Conservation (phyloP, 2,329 filamentous ascomycete species). For the Byssochlamys sp. region DNA sequence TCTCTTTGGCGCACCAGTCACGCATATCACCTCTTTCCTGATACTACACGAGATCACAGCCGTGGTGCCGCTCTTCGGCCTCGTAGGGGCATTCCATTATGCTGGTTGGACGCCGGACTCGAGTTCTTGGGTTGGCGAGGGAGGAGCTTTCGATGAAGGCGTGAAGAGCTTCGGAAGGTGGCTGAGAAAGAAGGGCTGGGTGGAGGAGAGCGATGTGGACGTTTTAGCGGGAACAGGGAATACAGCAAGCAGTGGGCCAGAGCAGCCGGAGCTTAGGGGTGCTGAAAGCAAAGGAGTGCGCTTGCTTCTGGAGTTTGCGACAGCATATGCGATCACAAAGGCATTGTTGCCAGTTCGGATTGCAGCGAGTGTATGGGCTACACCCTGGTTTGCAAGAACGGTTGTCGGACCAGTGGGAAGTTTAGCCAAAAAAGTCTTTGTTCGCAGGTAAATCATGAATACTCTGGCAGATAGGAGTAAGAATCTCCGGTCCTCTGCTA, state of each 20-base stretch:
- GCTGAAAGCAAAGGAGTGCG: slow-evolving; percentile 39
- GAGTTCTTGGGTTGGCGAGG: slow-evolving; percentile 19
- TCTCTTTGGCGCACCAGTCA: slow-evolving; percentile 66
- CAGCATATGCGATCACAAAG: slow-evolving; percentile 87
- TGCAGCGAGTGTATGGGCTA: slow-evolving; percentile 70
- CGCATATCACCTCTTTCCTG: slow-evolving; percentile 76
- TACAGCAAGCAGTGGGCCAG: slow-evolving; percentile 17
- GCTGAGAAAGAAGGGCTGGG: slow-evolving; percentile 71
- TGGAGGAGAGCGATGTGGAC: slow-evolving; percentile 39
- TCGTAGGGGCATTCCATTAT: slow-evolving; percentile 73
- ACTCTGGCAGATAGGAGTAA: background rate
- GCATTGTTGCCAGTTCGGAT: slow-evolving; percentile 69
- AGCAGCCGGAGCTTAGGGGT: slow-evolving; percentile 10
- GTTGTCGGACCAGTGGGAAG: slow-evolving; percentile 44
- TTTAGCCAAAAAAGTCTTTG: slow-evolving; percentile 30
- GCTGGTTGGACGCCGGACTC: slow-evolving; percentile 60
- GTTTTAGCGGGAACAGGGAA: slow-evolving; percentile 34
- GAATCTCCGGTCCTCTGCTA: slow-evolving; percentile 1
- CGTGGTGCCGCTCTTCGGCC: slow-evolving; percentile 63
- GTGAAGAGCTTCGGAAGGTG: slow-evolving; percentile 68
- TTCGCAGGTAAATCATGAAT: slow-evolving; percentile 15
- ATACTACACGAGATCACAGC: slow-evolving; percentile 88
- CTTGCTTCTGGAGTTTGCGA: slow-evolving; percentile 60
- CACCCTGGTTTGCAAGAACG: slow-evolving; percentile 78
- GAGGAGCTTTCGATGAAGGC: slow-evolving; percentile 44